Evolutionary conservation across 148 eudicot species (phyloP), one percentile per base, ranked within the genome.

Genomic region (Chenopodium formosanum): DNA sequence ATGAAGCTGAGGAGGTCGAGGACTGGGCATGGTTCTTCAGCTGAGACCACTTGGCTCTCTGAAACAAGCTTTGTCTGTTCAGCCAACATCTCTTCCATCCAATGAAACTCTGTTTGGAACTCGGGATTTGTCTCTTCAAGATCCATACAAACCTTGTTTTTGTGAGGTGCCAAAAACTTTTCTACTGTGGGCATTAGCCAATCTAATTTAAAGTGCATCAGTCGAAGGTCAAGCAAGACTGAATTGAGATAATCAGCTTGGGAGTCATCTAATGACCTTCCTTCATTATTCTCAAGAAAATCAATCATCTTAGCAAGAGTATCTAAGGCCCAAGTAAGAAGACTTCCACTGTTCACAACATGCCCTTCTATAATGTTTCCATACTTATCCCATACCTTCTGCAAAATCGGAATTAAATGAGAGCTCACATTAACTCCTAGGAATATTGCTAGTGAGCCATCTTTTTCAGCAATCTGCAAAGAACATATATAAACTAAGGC

Each of bases 291-390:
- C 23, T 82, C 69, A 76, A 82, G 80, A 58, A 82, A 11, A 34
- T 68, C 3, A 37, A 76, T 52, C 66, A 76, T 58, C 32, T 76
- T 76, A 5, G 80, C 84, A 27, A 82, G 70, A 29, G 80, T 53
- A 10, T 82, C 84, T 27, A 82, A 56, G 44, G 70, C 76, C 84
- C 84, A 82, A 13, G 68, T 76, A 52, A 82, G 52, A 11, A 74
- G 75, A 14, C 20, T 32, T 16, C 67, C 47, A 44, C 70, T 82
- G 7, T 27, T 2, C 29, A 76, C 27, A 23, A 19, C 47, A 76
- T 56, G 46, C 2, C 52, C 69, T 76, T 82, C 13, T 13, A 71
- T 58, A 14, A 70, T 19, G 25, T 79, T 37, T 22, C 81, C 81
- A 53, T 34, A 62, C 79, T 34, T 76, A 6, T 75, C 84, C 80